phyloP scores from a whole-genome alignment of 139 green algal species.

The Picochlorum sp. region DNA sequence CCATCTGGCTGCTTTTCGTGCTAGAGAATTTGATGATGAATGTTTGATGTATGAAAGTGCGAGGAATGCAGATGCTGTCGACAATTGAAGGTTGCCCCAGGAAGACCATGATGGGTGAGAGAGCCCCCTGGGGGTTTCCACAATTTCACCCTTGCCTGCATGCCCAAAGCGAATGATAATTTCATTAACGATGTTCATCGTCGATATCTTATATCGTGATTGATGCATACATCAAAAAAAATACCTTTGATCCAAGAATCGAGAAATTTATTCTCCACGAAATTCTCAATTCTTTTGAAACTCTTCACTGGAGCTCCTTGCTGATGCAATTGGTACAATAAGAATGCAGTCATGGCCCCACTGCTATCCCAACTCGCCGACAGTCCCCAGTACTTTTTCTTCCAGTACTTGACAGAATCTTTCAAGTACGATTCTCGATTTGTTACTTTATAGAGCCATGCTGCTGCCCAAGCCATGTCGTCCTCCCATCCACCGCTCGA shows the following conservation, averaged over 20 bases:
- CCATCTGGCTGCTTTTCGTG: neutral
- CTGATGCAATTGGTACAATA: slow-evolving; percentile 5
- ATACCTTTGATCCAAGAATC: neutral
- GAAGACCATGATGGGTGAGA: slow-evolving; percentile 3
- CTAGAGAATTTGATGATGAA: neutral
- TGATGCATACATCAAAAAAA: neutral
- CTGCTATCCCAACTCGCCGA: slow-evolving; percentile 9
- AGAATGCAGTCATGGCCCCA: neutral
- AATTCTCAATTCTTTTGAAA: neutral
- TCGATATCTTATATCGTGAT: no score
- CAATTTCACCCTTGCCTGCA: slow-evolving; percentile 13
- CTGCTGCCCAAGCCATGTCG: slow-evolving; percentile 43
- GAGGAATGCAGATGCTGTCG: slow-evolving; percentile 4
- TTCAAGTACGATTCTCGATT: neutral
- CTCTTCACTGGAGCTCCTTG: neutral
- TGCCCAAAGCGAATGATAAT: neutral
- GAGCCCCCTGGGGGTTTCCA: slow-evolving; percentile 15
- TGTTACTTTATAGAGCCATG: slow-evolving; percentile 42
- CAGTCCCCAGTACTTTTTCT: slow-evolving; percentile 10
- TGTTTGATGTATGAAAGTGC: slow-evolving; percentile 1
- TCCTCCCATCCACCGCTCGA: slow-evolving; percentile 18
- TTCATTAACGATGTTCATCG: no score
- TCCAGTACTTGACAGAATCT: slow-evolving; percentile 12
- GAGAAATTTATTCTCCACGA: slow-evolving; percentile 5
- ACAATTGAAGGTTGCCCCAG: slow-evolving; percentile 14